Percentiles rank a stretch among this genome's conserved stretches.
Conservation (phyloP, 140 eudicot genomes). For the Cichorium intybus region DNA sequence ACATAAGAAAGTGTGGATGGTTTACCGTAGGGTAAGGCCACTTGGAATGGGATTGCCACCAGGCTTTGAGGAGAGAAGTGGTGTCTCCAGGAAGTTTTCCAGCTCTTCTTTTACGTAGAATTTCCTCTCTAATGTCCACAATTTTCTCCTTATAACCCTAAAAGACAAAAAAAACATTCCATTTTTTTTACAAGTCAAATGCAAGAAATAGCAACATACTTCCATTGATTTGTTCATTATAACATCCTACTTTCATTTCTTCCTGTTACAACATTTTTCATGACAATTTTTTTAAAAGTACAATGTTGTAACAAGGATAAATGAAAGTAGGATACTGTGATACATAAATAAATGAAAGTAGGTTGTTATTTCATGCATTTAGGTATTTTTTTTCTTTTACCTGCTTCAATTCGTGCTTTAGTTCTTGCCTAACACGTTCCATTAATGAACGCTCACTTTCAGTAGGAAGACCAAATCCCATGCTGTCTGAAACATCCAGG, state of each 20-base stretch:
- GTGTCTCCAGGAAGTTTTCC: slow-evolving; percentile 98
- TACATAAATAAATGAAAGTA: not conserved
- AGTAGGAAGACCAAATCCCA: slow-evolving; percentile 96
- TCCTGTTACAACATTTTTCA: no score
- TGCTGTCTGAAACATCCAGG: slow-evolving; percentile 73
- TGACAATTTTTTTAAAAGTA: no score
- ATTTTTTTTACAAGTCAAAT: not conserved
- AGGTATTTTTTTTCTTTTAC: no score
- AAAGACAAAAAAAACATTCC: not conserved
- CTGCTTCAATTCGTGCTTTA: slow-evolving; percentile 93
- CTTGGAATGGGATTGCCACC: slow-evolving; percentile 99
- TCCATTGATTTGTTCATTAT: no score
- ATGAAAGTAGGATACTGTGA: no score
- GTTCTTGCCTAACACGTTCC: slow-evolving; percentile 97
- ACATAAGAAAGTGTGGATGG: not conserved
- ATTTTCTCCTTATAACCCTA: slow-evolving; percentile 96
- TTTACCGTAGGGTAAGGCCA: slow-evolving; percentile 99
- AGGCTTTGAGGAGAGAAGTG: slow-evolving; percentile 85
- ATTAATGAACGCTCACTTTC: slow-evolving; percentile 91
- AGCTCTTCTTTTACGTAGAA: slow-evolving; percentile 89
- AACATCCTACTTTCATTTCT: no score
- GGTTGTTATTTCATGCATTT: not conserved
- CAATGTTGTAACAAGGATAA: no score
- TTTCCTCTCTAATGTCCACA: slow-evolving; percentile 97
- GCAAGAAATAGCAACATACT: not conserved